Evolutionary conservation across 2,329 filamentous ascomycete species (phyloP).

Genomic region (Beauveria scarabaeidicola): DNA sequence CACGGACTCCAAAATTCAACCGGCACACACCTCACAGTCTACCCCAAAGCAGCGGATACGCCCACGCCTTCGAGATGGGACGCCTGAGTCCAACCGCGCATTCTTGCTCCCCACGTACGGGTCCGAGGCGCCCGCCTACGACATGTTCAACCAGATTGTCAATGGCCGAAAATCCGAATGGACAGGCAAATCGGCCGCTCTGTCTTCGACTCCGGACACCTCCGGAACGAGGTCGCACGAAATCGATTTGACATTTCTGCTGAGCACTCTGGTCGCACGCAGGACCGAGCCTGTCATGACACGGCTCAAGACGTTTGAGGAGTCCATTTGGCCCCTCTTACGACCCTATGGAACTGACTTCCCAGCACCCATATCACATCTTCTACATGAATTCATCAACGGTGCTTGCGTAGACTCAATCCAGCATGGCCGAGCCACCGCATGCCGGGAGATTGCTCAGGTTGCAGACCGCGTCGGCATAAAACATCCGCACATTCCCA

Average conservation of each 20-base stretch:
- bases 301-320: conserved; percentile 18
- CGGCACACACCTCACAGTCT: not conserved
- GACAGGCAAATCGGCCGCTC: not conserved
- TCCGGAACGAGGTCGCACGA: not conserved
- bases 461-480: conserved; percentile 4
- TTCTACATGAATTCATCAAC: conserved; percentile 17
- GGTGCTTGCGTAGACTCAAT: conserved; percentile 14
- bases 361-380: not conserved
- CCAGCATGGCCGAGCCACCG: conserved; percentile 12
- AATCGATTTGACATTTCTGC: conserved; percentile 21
- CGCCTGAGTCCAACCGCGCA: not conserved
- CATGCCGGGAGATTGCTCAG: conserved; percentile 19
- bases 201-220: not conserved
- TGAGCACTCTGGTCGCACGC: conserved; percentile 19
- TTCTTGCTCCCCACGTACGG: not conserved
- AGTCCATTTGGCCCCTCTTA: conserved; percentile 24
- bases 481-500: conserved; percentile 15
- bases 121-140: not conserved
- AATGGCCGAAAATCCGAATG: not conserved
- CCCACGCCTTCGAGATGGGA: not conserved
- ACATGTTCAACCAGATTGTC: conserved; percentile 11
- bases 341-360: conserved; percentile 9
- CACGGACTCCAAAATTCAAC: not conserved
- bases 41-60: not conserved
- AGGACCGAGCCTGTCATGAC: conserved; percentile 14